Conservation (phyloP, 805 yeast genomes). For the Starmerella vitae region DNA sequence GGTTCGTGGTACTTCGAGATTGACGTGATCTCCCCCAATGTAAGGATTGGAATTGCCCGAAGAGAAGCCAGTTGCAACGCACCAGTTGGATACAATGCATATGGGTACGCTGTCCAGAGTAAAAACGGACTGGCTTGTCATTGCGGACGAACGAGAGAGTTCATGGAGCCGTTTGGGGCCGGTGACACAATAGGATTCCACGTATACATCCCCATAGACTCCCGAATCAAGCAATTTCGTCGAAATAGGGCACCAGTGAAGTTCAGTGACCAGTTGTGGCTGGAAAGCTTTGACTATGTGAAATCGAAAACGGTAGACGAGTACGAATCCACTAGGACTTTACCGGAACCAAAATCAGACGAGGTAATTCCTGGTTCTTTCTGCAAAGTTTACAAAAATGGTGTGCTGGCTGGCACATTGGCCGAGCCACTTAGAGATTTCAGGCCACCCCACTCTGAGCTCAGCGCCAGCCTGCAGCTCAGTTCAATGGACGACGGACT, state of each 20-base stretch:
- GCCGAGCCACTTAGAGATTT: conserved; percentile 60
- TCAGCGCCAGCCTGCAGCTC: conserved; percentile 17
- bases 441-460: conserved; percentile 59
- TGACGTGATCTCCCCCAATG: conserved; percentile 39
- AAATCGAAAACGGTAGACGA: conserved; percentile 41
- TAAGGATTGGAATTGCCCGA: conserved; percentile 70
- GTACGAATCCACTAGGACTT: conserved; percentile 16
- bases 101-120: conserved; percentile 85
- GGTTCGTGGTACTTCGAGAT: conserved; percentile 76
- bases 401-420: conserved; percentile 46
- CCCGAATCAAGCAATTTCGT: conserved; percentile 6
- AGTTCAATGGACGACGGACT: conserved; percentile 55
- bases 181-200: conserved; percentile 81
- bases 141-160: conserved; percentile 49
- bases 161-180: conserved; percentile 44
- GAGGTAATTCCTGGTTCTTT: conserved; percentile 35
- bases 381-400: conserved; percentile 65
- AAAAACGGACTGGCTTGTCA: conserved; percentile 59
- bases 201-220: conserved; percentile 47
- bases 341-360: conserved; percentile 21
- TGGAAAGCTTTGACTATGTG: conserved; percentile 71
- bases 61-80: conserved; percentile 84
- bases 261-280: conserved; percentile 61
- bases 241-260: conserved; percentile 83
- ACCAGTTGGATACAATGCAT: conserved; percentile 91